Evolutionary conservation across 176 grass and related monocot genomes (phyloP).

Genomic region (Luzula sylvatica): DNA sequence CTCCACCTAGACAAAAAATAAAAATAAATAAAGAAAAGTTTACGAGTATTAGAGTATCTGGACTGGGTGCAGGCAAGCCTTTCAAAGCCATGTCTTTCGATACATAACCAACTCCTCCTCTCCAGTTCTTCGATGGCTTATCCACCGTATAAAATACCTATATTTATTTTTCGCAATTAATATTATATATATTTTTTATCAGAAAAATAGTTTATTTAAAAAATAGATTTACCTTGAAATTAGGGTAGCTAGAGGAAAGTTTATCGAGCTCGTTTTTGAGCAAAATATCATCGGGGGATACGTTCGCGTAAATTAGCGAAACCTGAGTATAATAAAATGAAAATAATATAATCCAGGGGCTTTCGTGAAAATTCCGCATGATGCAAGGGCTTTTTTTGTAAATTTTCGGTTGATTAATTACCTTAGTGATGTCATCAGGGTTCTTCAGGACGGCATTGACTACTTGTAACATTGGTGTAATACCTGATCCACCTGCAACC

Average conservation of each 20-base stretch:
- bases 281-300: conserved; percentile 92
- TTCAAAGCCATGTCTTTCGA: conserved; percentile 78
- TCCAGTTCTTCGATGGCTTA: conserved; percentile 74
- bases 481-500: conserved; percentile 85
- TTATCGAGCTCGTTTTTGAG: conserved; percentile 85
- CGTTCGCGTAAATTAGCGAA: conserved; percentile 87
- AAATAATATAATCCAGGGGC: conserved; percentile 8
- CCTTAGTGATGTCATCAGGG: conserved; percentile 88
- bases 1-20: background rate
- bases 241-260: conserved; percentile 72
- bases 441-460: conserved; percentile 94
- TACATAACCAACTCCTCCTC: conserved; percentile 61
- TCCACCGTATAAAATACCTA: conserved; percentile 96
- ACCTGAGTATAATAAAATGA: conserved; percentile 43
- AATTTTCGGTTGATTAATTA: conserved; percentile 17
- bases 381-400: background rate
- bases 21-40: conserved; percentile 16
- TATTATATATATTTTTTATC: background rate
- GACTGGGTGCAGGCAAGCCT: conserved; percentile 65
- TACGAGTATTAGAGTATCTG: conserved; percentile 69
- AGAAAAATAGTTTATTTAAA: background rate
- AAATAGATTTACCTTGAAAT: conserved; percentile 77
- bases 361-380: too few species aligned
- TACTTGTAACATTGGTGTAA: conserved; percentile 98
- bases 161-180: conserved; percentile 10